Evolutionary conservation across 2,329 filamentous ascomycete genomes (phyloP), one percentile per base, ranked within the genome.

Genomic region (Leptographium lundbergii): DNA sequence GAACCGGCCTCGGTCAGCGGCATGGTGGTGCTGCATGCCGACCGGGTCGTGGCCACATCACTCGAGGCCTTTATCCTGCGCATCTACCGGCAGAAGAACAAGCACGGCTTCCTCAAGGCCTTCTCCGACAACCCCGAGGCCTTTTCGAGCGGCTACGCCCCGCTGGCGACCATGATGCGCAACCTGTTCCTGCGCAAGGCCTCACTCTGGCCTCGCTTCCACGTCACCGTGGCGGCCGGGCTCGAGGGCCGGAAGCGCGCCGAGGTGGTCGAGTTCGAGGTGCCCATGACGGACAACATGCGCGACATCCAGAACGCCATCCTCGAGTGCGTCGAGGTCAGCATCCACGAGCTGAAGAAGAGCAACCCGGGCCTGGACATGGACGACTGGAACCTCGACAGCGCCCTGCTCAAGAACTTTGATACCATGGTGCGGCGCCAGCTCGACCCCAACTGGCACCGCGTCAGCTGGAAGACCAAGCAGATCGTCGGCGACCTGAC

Each of bases 311-410:
- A 99, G 68, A 92, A 89, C 63, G 91, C 94, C 29, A 87, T 97
- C 61, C 82, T 99, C 72, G 92, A 97, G 69, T 99, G 94, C 69
- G 91, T 99, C 22, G 92, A 97, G 71, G 86, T 90, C 65, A 96
- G 91, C 69, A 94, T 99, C 64, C 84, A 88, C 59, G 94, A 99
- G 72, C 79, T 99, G 51, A 95, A 92, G 70, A 97, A 95, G 73
- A 82, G 84, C 22, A 97, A 96, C 67, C 81, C 85, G 1, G 91
- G 91, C 2, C 76, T 99, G 7, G 92, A 97, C 65, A 91, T 97
- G 84, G 91, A 95, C 61, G 91, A 96, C 67, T 97, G 92, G 92
- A 96, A 90, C 56, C 77, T 96, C 22, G 92, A 97, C 70, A 96
- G 89, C 68, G 92, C 92, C 42, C 74, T 97, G 61, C 87, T 96